phyloP scores from a whole-genome alignment of 208 protist genomes.

The Acanthamoeba castellanii region DNA sequence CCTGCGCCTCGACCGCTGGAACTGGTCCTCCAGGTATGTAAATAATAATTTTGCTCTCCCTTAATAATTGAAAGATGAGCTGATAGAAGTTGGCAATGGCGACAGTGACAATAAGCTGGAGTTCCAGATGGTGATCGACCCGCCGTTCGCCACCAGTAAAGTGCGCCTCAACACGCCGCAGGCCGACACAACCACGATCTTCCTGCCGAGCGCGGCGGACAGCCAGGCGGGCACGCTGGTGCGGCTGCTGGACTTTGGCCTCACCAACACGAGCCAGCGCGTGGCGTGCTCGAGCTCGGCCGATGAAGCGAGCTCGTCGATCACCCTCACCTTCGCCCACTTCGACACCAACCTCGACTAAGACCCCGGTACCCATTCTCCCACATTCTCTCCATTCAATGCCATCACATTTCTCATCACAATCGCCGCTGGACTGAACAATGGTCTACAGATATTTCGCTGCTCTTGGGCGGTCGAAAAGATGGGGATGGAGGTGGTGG shows the following conservation, averaged over 20 bases:
- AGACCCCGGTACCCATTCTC: neutral
- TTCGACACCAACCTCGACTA: neutral
- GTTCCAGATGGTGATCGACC: neutral
- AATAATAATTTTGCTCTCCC: too few species aligned
- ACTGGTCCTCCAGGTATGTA: neutral
- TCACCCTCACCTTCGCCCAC: neutral
- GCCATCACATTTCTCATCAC: too few species aligned
- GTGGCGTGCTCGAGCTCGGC: neutral
- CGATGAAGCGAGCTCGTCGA: neutral
- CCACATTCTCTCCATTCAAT: too few species aligned
- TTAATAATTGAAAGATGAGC: too few species aligned
- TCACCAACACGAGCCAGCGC: neutral
- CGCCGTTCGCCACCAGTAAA: neutral
- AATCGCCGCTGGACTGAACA: too few species aligned
- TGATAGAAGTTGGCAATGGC: too few species aligned
- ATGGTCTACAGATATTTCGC: too few species aligned
- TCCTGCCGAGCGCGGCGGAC: neutral
- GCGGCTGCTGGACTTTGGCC: neutral
- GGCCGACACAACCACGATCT: neutral
- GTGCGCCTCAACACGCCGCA: neutral
- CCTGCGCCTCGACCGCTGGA: neutral
- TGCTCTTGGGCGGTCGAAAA: neutral
- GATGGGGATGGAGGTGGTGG: neutral
- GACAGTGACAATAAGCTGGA: neutral
- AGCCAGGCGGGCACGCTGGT: neutral